phyloP scores from a whole-genome alignment of 1,139 yeast genomes.

The Protomyces macrosporus region DNA sequence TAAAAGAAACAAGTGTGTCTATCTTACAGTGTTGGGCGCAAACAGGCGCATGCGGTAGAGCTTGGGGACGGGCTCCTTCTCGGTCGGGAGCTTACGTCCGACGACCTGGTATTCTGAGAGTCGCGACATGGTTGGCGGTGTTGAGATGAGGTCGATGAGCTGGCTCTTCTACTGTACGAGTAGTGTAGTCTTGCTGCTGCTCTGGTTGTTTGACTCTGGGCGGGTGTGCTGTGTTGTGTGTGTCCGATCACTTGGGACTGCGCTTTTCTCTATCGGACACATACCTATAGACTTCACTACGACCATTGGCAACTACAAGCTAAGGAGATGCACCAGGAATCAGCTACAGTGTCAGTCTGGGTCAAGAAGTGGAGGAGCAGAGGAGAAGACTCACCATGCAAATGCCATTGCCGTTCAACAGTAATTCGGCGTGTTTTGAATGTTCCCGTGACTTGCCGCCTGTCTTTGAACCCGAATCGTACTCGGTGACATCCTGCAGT shows the following conservation, averaged over 20 bases:
- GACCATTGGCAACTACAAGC: no score
- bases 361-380: background rate
- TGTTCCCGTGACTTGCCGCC: constrained; percentile 38
- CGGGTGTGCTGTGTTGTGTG: background rate
- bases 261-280: background rate
- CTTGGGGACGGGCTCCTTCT: constrained; percentile 98
- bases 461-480: constrained; percentile 35
- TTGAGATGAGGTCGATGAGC: no score
- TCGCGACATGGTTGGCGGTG: background rate
- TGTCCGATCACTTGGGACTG: background rate
- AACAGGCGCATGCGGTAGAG: constrained; percentile 99
- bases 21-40: constrained; percentile 54
- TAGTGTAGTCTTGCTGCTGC: background rate
- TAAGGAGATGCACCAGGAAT: background rate
- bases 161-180: background rate
- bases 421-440: constrained; percentile 56
- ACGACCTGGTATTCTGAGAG: constrained; percentile 87
- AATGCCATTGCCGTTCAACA: constrained; percentile 81
- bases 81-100: constrained; percentile 99
- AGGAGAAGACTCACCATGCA: constrained; percentile 54
- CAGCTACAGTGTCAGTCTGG: background rate
- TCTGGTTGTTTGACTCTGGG: background rate
- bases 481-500: constrained; percentile 72
- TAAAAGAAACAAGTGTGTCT: background rate
- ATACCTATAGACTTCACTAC: no score